Percentiles rank a stretch among this genome's conserved stretches.
Evolutionary conservation across 176 grass and related monocot species (phyloP).

Genomic region (Raddia guianensis): DNA sequence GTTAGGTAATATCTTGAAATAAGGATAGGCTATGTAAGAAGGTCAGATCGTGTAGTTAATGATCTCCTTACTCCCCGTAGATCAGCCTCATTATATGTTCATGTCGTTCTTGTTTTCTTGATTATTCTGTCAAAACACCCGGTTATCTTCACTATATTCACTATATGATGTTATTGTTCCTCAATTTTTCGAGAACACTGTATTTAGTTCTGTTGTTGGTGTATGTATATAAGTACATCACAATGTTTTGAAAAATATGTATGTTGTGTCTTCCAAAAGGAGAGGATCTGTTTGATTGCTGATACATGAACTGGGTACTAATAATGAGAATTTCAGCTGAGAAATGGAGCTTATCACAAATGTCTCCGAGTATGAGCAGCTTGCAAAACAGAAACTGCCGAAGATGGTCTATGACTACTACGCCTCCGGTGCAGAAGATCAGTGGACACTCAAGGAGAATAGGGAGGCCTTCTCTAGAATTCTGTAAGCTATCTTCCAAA

Average conservation of each 20-base stretch:
- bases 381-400: slow-evolving; percentile 76
- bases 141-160: background rate
- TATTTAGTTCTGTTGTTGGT: background rate
- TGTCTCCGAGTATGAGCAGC: slow-evolving; percentile 77
- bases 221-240: slow-evolving; percentile 13
- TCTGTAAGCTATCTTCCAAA: slow-evolving; percentile 72
- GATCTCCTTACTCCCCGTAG: too few relatives aligned
- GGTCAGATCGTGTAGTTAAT: background rate
- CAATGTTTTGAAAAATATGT: background rate
- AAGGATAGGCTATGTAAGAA: background rate
- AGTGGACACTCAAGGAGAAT: slow-evolving; percentile 89
- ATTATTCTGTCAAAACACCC: slow-evolving; percentile 4
- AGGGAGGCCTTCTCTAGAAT: slow-evolving; percentile 94
- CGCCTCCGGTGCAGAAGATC: slow-evolving; percentile 89
- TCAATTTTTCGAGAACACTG: background rate
- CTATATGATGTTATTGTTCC: background rate
- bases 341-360: slow-evolving; percentile 85
- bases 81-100: background rate
- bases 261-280: background rate
- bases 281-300: background rate
- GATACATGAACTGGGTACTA: slow-evolving; percentile 8
- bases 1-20: background rate
- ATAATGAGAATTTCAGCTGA: background rate
- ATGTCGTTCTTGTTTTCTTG: background rate
- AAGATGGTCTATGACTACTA: slow-evolving; percentile 99